Evolutionary conservation across 2,329 filamentous ascomycete genomes (phyloP).

Genomic region (Ceratocystis ficicola): DNA sequence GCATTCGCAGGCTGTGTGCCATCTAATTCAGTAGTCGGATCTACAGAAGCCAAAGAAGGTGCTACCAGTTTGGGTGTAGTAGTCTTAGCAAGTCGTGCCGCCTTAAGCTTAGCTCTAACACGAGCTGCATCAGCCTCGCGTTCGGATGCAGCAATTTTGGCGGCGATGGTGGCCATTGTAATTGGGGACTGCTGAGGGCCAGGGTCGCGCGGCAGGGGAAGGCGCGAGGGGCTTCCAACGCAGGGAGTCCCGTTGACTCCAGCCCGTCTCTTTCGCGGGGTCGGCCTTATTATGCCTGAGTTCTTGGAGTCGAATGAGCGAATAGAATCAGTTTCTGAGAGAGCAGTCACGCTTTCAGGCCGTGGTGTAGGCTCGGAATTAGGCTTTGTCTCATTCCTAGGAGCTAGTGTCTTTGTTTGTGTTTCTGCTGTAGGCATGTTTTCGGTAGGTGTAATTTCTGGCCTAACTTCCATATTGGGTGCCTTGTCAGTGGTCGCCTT

Average conservation of each 20-base stretch:
- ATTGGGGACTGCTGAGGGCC: constrained; percentile 43
- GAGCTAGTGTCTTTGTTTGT: neutral
- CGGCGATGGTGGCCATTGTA: constrained; percentile 49
- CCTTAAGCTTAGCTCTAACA: constrained; percentile 49
- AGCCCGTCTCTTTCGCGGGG: constrained; percentile 8
- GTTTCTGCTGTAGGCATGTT: neutral
- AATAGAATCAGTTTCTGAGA: constrained; percentile 14
- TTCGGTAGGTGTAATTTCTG: neutral
- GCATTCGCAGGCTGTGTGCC: neutral
- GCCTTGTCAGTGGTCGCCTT: neutral
- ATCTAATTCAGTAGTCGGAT: too few species aligned
- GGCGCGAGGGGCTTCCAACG: constrained; percentile 27
- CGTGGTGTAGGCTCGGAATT: neutral
- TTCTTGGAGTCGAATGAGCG: constrained; percentile 14
- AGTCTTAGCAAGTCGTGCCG: constrained; percentile 34
- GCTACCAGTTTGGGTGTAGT: constrained; percentile 4
- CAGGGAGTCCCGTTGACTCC: constrained; percentile 20
- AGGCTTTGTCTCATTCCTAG: neutral
- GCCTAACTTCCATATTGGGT: neutral
- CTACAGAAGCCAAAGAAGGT: neutral
- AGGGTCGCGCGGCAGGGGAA: constrained; percentile 30
- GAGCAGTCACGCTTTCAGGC: constrained; percentile 1
- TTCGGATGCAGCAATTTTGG: constrained; percentile 52
- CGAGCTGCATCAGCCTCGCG: constrained; percentile 51
- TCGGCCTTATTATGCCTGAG: neutral